These are phyloP conservation scores for Biscogniauxia sp. DNA, from an alignment of 2,329 filamentous ascomycete species.

Conservation along the genomic window DNA sequence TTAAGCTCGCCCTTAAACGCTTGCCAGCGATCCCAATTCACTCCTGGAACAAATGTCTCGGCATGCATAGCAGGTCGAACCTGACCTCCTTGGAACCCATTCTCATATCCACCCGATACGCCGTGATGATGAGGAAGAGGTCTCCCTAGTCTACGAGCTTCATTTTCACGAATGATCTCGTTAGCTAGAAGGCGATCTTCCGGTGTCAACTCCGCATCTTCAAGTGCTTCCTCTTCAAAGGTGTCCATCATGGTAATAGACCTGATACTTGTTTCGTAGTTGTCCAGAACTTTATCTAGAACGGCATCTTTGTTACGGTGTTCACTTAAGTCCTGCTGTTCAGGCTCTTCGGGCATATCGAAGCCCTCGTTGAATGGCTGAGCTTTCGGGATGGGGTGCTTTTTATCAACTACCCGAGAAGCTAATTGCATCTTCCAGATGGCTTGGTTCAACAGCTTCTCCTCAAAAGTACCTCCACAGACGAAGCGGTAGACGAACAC, in stretches of 20 bases:
- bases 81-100: not conserved
- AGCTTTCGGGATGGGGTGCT: conserved; percentile 68
- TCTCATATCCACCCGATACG: not conserved
- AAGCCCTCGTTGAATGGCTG: conserved; percentile 57
- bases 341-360: conserved; percentile 52
- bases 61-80: not conserved
- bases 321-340: conserved; percentile 48
- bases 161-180: conserved; percentile 30
- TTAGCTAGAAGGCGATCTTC: conserved; percentile 60
- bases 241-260: conserved; percentile 67
- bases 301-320: conserved; percentile 63
- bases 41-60: too few species aligned
- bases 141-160: conserved; percentile 20
- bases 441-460: conserved; percentile 67
- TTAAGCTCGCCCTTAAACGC: conserved; percentile 21
- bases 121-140: not conserved
- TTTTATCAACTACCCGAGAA: conserved; percentile 78
- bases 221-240: conserved; percentile 67
- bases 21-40: too few species aligned
- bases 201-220: conserved; percentile 51
- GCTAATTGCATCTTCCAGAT: conserved; percentile 83
- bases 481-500: conserved; percentile 86
- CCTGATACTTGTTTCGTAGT: conserved; percentile 42
- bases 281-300: conserved; percentile 48
- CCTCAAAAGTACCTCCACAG: conserved; percentile 76